These are phyloP conservation scores for Clarireedia paspali DNA, from an alignment of 2,329 filamentous ascomycete genomes.

Conservation along the genomic window DNA sequence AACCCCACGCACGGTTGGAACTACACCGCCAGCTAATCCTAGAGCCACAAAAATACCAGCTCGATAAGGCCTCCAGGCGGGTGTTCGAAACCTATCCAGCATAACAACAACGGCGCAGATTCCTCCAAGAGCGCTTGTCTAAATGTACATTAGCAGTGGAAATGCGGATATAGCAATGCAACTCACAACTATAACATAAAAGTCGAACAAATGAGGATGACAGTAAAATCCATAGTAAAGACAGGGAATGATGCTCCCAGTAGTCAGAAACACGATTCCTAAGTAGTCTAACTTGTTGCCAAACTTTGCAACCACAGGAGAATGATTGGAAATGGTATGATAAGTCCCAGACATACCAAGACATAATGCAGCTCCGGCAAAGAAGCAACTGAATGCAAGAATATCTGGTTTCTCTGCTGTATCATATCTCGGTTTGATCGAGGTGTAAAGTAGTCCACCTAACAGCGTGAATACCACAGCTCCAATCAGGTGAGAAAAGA, in stretches of 20 bases:
- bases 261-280: conserved; percentile 86
- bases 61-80: conserved; percentile 75
- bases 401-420: conserved; percentile 56
- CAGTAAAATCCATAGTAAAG: conserved; percentile 83
- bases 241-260: conserved; percentile 83
- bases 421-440: conserved; percentile 58
- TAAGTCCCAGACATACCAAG: conserved; percentile 78
- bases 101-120: conserved; percentile 72
- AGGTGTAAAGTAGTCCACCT: conserved; percentile 45
- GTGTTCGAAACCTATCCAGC: conserved; percentile 75
- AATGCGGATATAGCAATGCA: not conserved
- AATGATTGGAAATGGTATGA: conserved; percentile 82
- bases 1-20: conserved; percentile 76
- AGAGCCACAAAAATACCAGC: conserved; percentile 85
- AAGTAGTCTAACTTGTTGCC: conserved; percentile 94
- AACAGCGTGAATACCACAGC: conserved; percentile 48
- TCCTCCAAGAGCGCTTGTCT: conserved; percentile 74
- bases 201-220: conserved; percentile 52
- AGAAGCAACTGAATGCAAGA: conserved; percentile 71
- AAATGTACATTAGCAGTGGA: not conserved
- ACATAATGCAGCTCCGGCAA: conserved; percentile 63
- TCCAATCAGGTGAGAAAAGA: conserved; percentile 63
- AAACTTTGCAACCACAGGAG: conserved; percentile 65
- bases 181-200: conserved; percentile 53
- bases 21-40: conserved; percentile 66